phyloP scores from a whole-genome alignment of 2,329 filamentous ascomycete genomes.

The Exophiala sp. region DNA sequence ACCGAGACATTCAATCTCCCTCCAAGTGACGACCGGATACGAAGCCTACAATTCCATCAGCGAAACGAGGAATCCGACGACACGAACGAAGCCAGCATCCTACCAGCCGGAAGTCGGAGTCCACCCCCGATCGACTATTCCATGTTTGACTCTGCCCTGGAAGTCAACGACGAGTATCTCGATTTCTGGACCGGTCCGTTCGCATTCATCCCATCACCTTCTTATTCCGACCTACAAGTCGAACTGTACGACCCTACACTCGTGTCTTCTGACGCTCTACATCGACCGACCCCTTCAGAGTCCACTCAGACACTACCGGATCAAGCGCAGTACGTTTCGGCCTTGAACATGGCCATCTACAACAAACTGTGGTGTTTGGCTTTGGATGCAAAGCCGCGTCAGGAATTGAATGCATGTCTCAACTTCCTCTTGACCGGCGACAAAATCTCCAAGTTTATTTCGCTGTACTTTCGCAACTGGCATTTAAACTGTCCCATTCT shows the following conservation, averaged over 20 bases:
- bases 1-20: slow-evolving; percentile 43
- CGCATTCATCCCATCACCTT: slow-evolving; percentile 16
- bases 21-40: slow-evolving; percentile 36
- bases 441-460: slow-evolving; percentile 39
- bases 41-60: slow-evolving; percentile 36
- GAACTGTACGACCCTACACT: slow-evolving; percentile 17
- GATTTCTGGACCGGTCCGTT: slow-evolving; percentile 25
- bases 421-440: slow-evolving; percentile 39
- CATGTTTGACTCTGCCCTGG: slow-evolving; percentile 17
- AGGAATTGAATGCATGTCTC: slow-evolving; percentile 37
- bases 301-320: slow-evolving; percentile 9
- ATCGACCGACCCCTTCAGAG: slow-evolving; percentile 10
- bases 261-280: not conserved
- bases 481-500: slow-evolving; percentile 43
- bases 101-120: slow-evolving; percentile 1
- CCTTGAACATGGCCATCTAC: slow-evolving; percentile 38
- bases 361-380: slow-evolving; percentile 37
- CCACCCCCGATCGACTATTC: slow-evolving; percentile 14
- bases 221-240: slow-evolving; percentile 17
- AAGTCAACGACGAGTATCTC: slow-evolving; percentile 17
- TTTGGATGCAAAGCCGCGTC: slow-evolving; percentile 36
- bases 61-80: slow-evolving; percentile 27
- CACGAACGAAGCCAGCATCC: not conserved
- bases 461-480: slow-evolving; percentile 43
- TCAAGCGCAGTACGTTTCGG: slow-evolving; percentile 32